Evolutionary conservation across 2,329 filamentous ascomycete species (phyloP).

Genomic region (Chaetothyriales sp.): DNA sequence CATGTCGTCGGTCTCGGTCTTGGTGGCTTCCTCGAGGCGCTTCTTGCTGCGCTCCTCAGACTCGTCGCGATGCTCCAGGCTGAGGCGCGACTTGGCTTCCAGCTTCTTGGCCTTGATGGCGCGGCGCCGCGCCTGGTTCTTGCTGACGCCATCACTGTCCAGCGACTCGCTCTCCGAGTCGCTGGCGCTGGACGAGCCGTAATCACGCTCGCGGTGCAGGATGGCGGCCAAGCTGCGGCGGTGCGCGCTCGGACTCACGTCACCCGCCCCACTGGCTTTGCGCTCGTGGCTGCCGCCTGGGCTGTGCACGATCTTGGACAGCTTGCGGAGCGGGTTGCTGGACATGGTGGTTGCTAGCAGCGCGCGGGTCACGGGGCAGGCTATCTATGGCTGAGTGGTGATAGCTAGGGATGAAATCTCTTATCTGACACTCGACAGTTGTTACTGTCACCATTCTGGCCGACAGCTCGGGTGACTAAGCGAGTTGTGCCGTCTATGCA

Average conservation of each 20-base stretch:
- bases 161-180: slow-evolving; percentile 22
- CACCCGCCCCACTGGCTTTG: background rate
- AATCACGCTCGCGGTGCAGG: slow-evolving; percentile 23
- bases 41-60: slow-evolving; percentile 27
- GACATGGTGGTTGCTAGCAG: slow-evolving; percentile 13
- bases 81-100: slow-evolving; percentile 28
- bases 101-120: slow-evolving; percentile 27
- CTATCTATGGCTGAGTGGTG: background rate
- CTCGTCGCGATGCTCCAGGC: slow-evolving; percentile 30
- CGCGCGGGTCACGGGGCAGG: background rate
- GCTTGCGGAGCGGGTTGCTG: slow-evolving; percentile 10
- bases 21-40: slow-evolving; percentile 36
- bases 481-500: background rate
- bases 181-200: slow-evolving; percentile 28
- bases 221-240: slow-evolving; percentile 30
- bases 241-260: slow-evolving; percentile 20
- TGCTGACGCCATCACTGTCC: slow-evolving; percentile 27
- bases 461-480: background rate
- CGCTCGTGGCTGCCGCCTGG: slow-evolving; percentile 17
- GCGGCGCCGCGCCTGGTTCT: slow-evolving; percentile 33
- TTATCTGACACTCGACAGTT: background rate
- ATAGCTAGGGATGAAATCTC: background rate
- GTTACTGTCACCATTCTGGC: background rate
- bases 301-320: slow-evolving; percentile 26
- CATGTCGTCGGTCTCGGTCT: slow-evolving; percentile 46